These are phyloP conservation scores for Sergeia podlipaevii DNA, from an alignment of 208 protist species.

Conservation along the genomic window DNA sequence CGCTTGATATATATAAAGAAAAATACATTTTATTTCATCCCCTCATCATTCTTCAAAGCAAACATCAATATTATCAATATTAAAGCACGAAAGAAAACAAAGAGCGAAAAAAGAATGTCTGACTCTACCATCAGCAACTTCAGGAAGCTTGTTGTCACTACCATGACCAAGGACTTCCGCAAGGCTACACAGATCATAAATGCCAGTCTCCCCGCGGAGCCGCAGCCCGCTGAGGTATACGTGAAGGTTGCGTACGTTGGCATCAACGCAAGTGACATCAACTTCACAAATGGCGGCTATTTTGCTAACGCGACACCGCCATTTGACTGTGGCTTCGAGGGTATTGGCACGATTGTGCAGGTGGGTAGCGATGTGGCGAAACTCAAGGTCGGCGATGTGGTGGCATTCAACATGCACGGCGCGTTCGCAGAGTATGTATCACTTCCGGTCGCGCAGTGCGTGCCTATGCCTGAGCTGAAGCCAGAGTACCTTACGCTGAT, in stretches of 20 bases:
- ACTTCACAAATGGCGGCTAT: conserved; percentile 60
- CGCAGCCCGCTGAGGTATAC: conserved; percentile 33
- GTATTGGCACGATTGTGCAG: conserved; percentile 47
- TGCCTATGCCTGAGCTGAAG: conserved; percentile 31
- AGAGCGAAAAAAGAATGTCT: background rate
- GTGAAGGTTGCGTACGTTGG: conserved; percentile 51
- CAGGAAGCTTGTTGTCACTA: conserved; percentile 23
- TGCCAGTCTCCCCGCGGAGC: background rate
- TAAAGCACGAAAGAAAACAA: conserved; percentile 9
- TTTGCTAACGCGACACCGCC: conserved; percentile 30
- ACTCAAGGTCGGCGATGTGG: conserved; percentile 32
- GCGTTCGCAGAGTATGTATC: conserved; percentile 41
- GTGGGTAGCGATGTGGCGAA: conserved; percentile 28
- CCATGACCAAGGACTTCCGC: conserved; percentile 26
- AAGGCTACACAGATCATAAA: conserved; percentile 18
- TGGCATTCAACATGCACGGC: conserved; percentile 44
- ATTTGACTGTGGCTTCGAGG: conserved; percentile 81
- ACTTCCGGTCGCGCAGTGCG: conserved; percentile 17
- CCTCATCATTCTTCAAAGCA: conserved; percentile 2
- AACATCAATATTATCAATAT: conserved; percentile 16
- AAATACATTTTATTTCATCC: background rate
- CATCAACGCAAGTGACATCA: conserved; percentile 76
- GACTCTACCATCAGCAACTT: background rate
- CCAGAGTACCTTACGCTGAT: conserved; percentile 33
- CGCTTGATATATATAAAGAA: background rate